Conservation (phyloP, 2,329 filamentous ascomycete genomes). For the Clonostachys chloroleuca region DNA sequence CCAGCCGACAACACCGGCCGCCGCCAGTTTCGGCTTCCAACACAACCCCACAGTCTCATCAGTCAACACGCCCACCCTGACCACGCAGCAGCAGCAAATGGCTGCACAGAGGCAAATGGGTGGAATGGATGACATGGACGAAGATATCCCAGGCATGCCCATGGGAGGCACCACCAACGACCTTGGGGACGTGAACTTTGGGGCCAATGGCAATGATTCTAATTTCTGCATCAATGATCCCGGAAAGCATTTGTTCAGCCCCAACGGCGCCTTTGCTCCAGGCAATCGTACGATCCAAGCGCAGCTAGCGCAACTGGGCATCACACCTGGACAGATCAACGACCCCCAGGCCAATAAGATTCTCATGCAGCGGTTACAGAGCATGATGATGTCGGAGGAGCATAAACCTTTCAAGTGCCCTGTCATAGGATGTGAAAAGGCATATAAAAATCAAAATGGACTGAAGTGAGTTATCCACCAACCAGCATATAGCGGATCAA, state of each 20-base stretch:
- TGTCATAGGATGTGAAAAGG: slow-evolving; percentile 97
- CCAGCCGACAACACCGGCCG: slow-evolving; percentile 79
- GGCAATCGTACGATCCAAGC: slow-evolving; percentile 59
- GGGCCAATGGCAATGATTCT: slow-evolving; percentile 34
- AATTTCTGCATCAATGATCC: slow-evolving; percentile 81
- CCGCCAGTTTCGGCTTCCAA: slow-evolving; percentile 73
- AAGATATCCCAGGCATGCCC: slow-evolving; percentile 61
- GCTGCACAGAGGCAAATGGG: slow-evolving; percentile 39
- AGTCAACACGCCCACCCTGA: slow-evolving; percentile 90
- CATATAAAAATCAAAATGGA: slow-evolving; percentile 99
- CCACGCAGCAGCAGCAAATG: slow-evolving; percentile 60
- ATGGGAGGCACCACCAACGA: slow-evolving; percentile 45
- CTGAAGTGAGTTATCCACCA: slow-evolving; percentile 69
- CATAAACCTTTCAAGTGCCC: slow-evolving; percentile 97
- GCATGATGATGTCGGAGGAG: slow-evolving; percentile 74
- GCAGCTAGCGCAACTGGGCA: slow-evolving; percentile 66
- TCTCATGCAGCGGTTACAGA: slow-evolving; percentile 52
- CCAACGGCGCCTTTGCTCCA: slow-evolving; percentile 67
- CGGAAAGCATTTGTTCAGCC: slow-evolving; percentile 87
- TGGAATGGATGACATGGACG: slow-evolving; percentile 65
- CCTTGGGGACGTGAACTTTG: slow-evolving; percentile 34
- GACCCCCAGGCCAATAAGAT: slow-evolving; percentile 68
- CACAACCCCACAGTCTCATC: slow-evolving; percentile 97
- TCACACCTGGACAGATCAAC: slow-evolving; percentile 69
- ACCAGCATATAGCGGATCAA: slow-evolving; percentile 1